Base-by-base conservation (phyloP, 2,329 filamentous ascomycete species). In the Fusarium sp. region DNA sequence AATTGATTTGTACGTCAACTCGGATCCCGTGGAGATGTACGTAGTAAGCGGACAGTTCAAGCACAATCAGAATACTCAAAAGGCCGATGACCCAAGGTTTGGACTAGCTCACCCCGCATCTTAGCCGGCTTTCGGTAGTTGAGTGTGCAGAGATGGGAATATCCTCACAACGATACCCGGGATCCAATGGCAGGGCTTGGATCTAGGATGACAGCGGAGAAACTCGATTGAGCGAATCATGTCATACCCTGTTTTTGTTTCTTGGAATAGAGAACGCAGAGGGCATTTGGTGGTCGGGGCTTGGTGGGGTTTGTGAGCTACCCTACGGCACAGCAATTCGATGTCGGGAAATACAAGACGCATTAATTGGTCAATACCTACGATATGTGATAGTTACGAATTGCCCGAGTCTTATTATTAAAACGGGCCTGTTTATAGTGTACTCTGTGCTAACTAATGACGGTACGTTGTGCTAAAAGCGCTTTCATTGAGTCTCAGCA, bases 101-200 rank as follows among this genome's bases (percentile, higher is more conserved):
- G 30, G 47, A 20, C 28, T 44, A 44, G 50, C 3, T 44, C 30
- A 24, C 65, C 66, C 66, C 62, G 66, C 66, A 68, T 52, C 33
- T 49, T 19, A 17, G 17, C n/a, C 56, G 55, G 55, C 20, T 43
- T 26, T 33, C 49, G 65, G 57, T 50, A 55, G 50, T 49, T 41
- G 17, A 7, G 28, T 30, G 28, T 30, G 9, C 7, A 33, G 35
- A 47, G 13, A 48, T 44, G 30, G 47, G 26, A 58, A 55, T 41
- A 40, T 30, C 33, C 10, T 53, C 47, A 46, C 32, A 32, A 33
- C 19, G 33, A 37, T 44, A 41, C 26, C 45, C n/a, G 47, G 22
- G 53, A 53, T 53, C 52, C 52, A 64, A 64, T 64, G 30, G 14
- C 6, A 32, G 2, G 1, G 28, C 28, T 30, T 30, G 28, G 10